Conservation (phyloP, 306 rosid species). For the Crataegus laevigata region DNA sequence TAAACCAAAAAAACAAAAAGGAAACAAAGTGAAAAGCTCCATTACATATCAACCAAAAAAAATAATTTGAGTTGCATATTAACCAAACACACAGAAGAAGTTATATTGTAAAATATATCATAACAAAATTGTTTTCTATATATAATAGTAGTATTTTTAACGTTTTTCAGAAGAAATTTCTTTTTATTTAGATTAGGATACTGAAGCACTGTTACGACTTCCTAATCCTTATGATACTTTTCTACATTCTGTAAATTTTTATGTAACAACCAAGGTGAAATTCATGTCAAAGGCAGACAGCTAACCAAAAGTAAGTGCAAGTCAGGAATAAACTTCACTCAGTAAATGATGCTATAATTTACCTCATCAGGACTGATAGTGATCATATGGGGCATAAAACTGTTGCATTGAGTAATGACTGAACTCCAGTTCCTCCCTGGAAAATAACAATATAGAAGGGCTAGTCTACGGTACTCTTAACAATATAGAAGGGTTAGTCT, state of each 20-base stretch:
- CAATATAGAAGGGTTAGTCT: background rate
- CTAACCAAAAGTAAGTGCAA: background rate
- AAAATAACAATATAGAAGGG: conserved; percentile 11
- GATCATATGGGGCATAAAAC: conserved; percentile 74
- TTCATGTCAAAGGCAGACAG: background rate
- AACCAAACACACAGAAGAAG: background rate
- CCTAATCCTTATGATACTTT: background rate
- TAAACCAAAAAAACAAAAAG: conserved; percentile 15
- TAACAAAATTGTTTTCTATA: background rate
- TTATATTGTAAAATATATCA: background rate
- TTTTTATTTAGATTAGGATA: background rate
- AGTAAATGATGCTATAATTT: background rate
- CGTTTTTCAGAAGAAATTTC: background rate
- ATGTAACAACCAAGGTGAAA: background rate
- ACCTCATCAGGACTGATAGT: conserved; percentile 80
- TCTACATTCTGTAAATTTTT: background rate
- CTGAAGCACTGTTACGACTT: background rate
- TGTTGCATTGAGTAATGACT: conserved; percentile 21
- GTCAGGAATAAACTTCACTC: background rate
- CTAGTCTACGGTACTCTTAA: background rate
- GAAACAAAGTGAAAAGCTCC: background rate
- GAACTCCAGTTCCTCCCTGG: conserved; percentile 60
- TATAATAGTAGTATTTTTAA: background rate
- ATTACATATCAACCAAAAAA: conserved; percentile 1
- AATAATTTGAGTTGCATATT: background rate